These are phyloP conservation scores for Pyrenula aspistea DNA, from an alignment of 495 filamentous ascomycete species.

Conservation along the genomic window DNA sequence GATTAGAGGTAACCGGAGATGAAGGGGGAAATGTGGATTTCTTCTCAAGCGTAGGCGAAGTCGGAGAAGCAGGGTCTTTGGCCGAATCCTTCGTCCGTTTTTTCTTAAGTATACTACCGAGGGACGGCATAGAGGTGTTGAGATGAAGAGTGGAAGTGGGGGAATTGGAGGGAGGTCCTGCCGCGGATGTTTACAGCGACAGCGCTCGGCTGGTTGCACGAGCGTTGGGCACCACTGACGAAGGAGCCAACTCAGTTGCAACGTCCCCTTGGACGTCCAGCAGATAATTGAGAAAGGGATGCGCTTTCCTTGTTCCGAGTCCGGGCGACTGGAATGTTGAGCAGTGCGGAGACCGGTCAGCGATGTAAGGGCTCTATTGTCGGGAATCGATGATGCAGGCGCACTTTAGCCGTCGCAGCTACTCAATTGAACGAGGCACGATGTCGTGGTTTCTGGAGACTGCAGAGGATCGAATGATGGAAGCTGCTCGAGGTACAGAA, in stretches of 20 bases:
- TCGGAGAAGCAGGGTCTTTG: constrained; percentile 39
- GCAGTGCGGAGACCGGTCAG: not conserved
- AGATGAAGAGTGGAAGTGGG: not conserved
- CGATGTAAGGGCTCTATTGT: not conserved
- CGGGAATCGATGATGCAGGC: not conserved
- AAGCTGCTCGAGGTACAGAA: not conserved
- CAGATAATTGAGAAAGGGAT: not conserved
- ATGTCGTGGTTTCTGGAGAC: not conserved
- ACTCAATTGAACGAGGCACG: too few species aligned
- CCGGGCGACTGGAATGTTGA: not conserved
- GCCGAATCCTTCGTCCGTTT: constrained; percentile 81
- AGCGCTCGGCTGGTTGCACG: constrained; percentile 7
- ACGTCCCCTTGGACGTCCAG: too few species aligned
- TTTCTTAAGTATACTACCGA: constrained; percentile 83
- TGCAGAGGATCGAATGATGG: not conserved
- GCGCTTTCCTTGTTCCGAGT: not conserved
- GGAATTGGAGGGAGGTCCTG: not conserved
- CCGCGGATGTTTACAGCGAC: not conserved
- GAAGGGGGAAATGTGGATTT: constrained; percentile 31
- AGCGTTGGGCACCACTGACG: not conserved
- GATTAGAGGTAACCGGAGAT: constrained; percentile 13
- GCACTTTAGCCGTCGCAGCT: not conserved
- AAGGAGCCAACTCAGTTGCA: not conserved
- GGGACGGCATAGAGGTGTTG: not conserved
- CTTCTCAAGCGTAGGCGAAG: constrained; percentile 40